These are phyloP conservation scores for Talaromyces sp. DNA, from an alignment of 2,329 filamentous ascomycete genomes.

Conservation along the genomic window DNA sequence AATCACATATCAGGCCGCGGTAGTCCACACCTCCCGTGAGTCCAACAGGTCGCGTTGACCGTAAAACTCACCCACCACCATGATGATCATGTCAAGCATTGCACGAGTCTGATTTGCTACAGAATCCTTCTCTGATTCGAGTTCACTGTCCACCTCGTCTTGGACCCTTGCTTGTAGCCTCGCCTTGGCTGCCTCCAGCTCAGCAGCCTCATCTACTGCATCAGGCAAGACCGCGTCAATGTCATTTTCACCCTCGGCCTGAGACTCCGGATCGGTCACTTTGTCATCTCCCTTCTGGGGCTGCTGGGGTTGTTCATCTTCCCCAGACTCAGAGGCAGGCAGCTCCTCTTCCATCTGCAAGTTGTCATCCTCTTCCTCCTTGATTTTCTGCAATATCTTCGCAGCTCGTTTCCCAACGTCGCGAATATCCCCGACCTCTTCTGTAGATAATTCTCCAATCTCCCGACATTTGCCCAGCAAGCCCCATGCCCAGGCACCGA, in stretches of 20 bases:
- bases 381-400: conserved; percentile 49
- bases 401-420: conserved; percentile 78
- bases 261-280: neutral
- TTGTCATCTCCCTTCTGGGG: neutral
- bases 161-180: conserved; percentile 47
- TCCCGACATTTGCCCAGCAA: conserved; percentile 75
- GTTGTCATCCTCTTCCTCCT: conserved; percentile 47
- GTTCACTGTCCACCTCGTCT: conserved; percentile 2
- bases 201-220: conserved; percentile 16
- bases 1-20: neutral
- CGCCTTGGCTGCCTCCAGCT: conserved; percentile 55
- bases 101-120: conserved; percentile 51
- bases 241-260: neutral
- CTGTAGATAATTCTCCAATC: conserved; percentile 72
- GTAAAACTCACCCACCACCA: conserved; percentile 83
- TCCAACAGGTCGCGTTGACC: conserved; percentile 84
- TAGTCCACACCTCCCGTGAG: conserved; percentile 62
- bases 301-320: neutral
- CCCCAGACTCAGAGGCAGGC: neutral
- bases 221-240: conserved; percentile 20
- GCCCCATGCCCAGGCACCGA: conserved; percentile 84
- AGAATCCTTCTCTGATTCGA: conserved; percentile 14
- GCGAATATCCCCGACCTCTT: conserved; percentile 74
- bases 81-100: conserved; percentile 91
- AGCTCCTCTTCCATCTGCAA: conserved; percentile 32